These are phyloP conservation scores for Vigna trinervia DNA, from an alignment of 306 rosid genomes.

Conservation along the genomic window DNA sequence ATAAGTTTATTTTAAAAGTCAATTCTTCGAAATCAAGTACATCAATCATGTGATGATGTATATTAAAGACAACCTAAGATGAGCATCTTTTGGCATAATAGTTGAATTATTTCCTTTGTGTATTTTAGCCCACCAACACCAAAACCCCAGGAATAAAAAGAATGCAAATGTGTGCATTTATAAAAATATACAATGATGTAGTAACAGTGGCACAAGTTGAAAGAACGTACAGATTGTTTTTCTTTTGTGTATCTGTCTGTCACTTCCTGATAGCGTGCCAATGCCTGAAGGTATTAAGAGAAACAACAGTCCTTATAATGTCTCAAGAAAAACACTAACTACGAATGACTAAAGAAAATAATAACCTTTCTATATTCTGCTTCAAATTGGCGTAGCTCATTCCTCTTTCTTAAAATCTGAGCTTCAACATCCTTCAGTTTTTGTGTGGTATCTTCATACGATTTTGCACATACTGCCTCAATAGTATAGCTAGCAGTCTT, in stretches of 20 bases:
- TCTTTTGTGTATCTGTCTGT: slow-evolving; percentile 91
- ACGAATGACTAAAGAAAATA: slow-evolving; percentile 28
- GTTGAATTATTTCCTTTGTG: slow-evolving; percentile 25
- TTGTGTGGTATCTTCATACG: slow-evolving; percentile 77
- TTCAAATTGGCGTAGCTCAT: slow-evolving; percentile 96
- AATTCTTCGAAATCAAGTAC: background rate
- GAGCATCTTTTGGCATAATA: slow-evolving; percentile 17
- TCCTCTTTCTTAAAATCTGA: slow-evolving; percentile 95
- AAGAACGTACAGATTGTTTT: slow-evolving; percentile 76
- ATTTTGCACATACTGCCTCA: slow-evolving; percentile 87
- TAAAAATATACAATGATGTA: slow-evolving; percentile 30
- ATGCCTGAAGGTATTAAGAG: slow-evolving; percentile 62
- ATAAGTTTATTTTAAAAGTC: background rate
- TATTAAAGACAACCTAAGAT: slow-evolving; percentile 29
- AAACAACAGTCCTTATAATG: slow-evolving; percentile 36
- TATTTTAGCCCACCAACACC: background rate
- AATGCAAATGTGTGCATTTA: slow-evolving; percentile 37
- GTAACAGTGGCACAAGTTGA: slow-evolving; percentile 37
- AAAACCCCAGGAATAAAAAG: background rate
- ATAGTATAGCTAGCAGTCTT: slow-evolving; percentile 95
- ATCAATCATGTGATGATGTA: background rate
- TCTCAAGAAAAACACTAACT: slow-evolving; percentile 26
- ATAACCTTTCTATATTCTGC: slow-evolving; percentile 88
- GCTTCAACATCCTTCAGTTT: slow-evolving; percentile 86
- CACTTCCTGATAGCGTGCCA: slow-evolving; percentile 96